Conservation (phyloP, 129 eudicot species). For the Apium graveolens region DNA sequence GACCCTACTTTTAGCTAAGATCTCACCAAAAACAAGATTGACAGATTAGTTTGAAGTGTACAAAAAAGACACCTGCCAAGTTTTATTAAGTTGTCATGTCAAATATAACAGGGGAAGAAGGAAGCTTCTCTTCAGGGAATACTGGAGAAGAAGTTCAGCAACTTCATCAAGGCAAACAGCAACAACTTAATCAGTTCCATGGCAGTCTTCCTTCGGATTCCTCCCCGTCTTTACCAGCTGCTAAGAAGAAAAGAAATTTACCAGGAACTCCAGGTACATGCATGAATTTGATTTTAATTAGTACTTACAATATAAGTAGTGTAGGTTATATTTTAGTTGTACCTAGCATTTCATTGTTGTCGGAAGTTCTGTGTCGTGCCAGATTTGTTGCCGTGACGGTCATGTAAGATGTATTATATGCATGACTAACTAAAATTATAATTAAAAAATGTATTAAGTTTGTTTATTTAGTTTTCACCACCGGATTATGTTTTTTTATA, state of each 20-base stretch:
- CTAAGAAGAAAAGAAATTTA: conserved; percentile 65
- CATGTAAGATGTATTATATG: background rate
- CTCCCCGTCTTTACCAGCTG: conserved; percentile 26
- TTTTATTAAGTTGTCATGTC: conserved; percentile 29
- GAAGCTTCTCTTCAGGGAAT: conserved; percentile 55
- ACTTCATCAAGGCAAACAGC: conserved; percentile 21
- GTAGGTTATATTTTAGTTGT: background rate
- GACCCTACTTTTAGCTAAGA: conserved; percentile 6
- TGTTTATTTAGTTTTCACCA: background rate
- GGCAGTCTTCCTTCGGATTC: conserved; percentile 18
- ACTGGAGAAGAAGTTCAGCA: conserved; percentile 41
- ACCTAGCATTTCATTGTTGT: too few relatives aligned
- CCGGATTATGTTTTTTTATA: background rate
- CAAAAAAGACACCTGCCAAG: conserved; percentile 4
- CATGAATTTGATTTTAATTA: background rate
- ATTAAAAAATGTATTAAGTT: background rate
- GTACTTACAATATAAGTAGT: background rate
- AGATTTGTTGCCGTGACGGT: too few relatives aligned
- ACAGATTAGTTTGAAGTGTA: background rate
- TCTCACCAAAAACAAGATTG: conserved; percentile 12
- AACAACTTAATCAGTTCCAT: conserved; percentile 10
- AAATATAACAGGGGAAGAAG: conserved; percentile 66
- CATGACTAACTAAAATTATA: conserved; percentile 2
- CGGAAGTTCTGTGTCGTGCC: too few relatives aligned
- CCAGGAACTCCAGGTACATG: conserved; percentile 79